Evolutionary conservation across 176 grass and related monocot genomes (phyloP).

Genomic region (Aegilops sharonensis): DNA sequence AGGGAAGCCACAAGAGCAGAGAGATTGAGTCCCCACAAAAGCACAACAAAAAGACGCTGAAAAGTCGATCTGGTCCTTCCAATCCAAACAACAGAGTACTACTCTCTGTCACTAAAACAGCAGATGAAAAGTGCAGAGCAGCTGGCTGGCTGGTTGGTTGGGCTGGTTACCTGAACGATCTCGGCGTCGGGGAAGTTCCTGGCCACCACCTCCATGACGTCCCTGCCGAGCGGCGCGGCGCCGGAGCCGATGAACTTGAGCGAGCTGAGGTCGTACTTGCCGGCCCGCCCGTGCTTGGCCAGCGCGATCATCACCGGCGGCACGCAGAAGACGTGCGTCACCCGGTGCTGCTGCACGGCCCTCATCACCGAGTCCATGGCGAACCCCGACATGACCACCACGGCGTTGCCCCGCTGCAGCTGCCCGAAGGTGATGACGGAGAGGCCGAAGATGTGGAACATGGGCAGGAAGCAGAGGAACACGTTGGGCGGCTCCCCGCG

Average conservation of each 20-base stretch:
- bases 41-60: constrained; percentile 7
- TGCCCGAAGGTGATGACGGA: constrained; percentile 68
- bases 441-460: constrained; percentile 97
- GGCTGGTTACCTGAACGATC: constrained; percentile 57
- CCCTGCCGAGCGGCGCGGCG: constrained; percentile 93
- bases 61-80: background rate
- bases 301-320: constrained; percentile 93
- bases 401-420: constrained; percentile 60
- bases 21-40: constrained; percentile 4
- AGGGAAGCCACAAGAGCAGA: background rate
- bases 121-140: background rate
- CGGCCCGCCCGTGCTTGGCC: constrained; percentile 55
- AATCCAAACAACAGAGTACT: no score
- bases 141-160: background rate
- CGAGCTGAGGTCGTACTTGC: constrained; percentile 80
- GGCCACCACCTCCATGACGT: constrained; percentile 82
- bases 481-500: constrained; percentile 60
- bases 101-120: background rate
- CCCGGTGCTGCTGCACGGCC: constrained; percentile 48
- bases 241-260: constrained; percentile 69
- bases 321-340: constrained; percentile 78
- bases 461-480: constrained; percentile 95
- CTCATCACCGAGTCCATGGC: constrained; percentile 57
- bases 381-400: constrained; percentile 75
- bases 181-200: constrained; percentile 54